Percentiles rank a stretch among this genome's conserved stretches.
Evolutionary conservation across 495 filamentous ascomycete genomes (phyloP).

Genomic region (Aspergillus nidulans): DNA sequence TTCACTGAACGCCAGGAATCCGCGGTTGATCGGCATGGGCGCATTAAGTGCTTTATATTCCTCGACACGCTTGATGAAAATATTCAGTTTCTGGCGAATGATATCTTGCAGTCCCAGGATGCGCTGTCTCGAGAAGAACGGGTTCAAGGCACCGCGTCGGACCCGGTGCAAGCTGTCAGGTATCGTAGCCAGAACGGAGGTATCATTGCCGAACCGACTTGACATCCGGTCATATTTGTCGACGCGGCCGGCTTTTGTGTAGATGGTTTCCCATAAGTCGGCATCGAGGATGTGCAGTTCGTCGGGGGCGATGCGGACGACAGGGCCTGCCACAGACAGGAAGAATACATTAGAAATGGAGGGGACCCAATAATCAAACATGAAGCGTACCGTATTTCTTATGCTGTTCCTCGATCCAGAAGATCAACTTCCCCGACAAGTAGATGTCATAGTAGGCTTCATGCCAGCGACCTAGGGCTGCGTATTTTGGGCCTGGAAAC

Average conservation of each 20-base stretch:
- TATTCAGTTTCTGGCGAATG: slow-evolving; percentile 2
- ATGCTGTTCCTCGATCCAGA: slow-evolving; percentile 8
- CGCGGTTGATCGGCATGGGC: neutral
- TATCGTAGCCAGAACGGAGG: neutral
- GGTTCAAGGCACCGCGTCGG: neutral
- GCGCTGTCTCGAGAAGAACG: slow-evolving; percentile 1
- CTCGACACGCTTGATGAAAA: neutral
- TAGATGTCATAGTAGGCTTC: slow-evolving; percentile 4
- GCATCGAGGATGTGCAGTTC: slow-evolving; percentile 3
- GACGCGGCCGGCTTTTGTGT: slow-evolving; percentile 3
- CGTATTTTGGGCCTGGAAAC: neutral
- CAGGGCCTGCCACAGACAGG: neutral
- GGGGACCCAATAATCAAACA: too few species aligned
- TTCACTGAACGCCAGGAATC: slow-evolving; percentile 1
- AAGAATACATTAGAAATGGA: too few species aligned
- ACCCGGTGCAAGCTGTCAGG: neutral
- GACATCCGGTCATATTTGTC: slow-evolving; percentile 8
- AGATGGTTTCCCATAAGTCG: slow-evolving; percentile 3
- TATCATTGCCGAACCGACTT: slow-evolving; percentile 1
- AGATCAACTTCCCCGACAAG: neutral
- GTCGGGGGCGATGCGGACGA: slow-evolving; percentile 2
- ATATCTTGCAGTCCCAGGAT: neutral
- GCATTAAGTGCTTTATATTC: neutral
- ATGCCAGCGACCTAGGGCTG: neutral
- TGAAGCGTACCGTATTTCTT: neutral